Percentiles rank a stretch among this genome's conserved stretches.
phyloP scores from a whole-genome alignment of 2,329 filamentous ascomycete species.

The Dissoconium aciculare region DNA sequence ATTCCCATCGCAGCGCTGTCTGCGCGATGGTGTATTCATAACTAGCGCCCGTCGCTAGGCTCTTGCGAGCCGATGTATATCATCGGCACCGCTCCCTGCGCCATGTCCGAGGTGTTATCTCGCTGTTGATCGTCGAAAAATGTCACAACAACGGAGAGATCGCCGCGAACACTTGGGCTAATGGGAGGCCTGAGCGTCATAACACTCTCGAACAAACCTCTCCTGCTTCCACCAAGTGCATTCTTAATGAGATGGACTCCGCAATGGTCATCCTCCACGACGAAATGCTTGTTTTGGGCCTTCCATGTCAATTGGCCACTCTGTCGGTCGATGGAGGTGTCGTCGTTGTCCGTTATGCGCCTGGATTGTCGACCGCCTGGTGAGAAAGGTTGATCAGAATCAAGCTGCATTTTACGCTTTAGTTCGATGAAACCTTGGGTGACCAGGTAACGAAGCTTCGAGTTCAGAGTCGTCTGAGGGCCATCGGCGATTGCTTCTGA shows the following conservation, averaged over 20 bases:
- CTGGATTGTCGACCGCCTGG: too few relatives aligned
- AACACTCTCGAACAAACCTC: conserved; percentile 27
- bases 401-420: too few relatives aligned
- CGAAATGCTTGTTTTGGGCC: conserved; percentile 30
- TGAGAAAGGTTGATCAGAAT: conserved; percentile 3
- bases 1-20: too few relatives aligned
- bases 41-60: too few relatives aligned
- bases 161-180: conserved; percentile 32
- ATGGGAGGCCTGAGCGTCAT: conserved; percentile 23
- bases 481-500: not conserved
- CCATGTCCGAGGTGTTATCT: too few relatives aligned
- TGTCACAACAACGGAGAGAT: conserved; percentile 39
- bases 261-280: conserved; percentile 36
- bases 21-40: too few relatives aligned
- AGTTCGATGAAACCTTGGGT: too few relatives aligned
- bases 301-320: conserved; percentile 28
- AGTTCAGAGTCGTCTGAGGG: too few relatives aligned
- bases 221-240: conserved; percentile 35
- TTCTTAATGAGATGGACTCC: conserved; percentile 39
- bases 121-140: conserved; percentile 40
- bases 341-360: conserved; percentile 22
- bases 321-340: conserved; percentile 23
- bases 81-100: too few relatives aligned
- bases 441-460: too few relatives aligned
- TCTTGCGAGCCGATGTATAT: too few relatives aligned